phyloP scores from a whole-genome alignment of 768 basidiomycete species.

The Dioszegia aurantiaca region DNA sequence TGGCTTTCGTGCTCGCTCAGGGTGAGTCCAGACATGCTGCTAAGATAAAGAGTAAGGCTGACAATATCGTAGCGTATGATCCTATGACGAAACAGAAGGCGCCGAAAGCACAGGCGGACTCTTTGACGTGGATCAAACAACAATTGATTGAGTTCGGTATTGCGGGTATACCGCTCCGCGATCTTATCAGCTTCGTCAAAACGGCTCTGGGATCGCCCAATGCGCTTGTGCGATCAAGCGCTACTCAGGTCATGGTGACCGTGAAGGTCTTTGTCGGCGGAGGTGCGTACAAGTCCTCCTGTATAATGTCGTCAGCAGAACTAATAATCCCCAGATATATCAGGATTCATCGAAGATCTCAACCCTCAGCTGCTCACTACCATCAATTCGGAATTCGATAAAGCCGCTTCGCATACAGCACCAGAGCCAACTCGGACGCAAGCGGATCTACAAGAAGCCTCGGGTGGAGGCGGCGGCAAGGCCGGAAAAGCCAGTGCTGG shows the following conservation, averaged over 20 bases:
- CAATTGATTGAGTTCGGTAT: conserved; percentile 88
- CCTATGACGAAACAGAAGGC: conserved; percentile 93
- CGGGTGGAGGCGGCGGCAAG: conserved; percentile 55
- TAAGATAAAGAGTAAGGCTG: not conserved
- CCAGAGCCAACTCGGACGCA: conserved; percentile 77
- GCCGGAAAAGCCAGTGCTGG: conserved; percentile 55
- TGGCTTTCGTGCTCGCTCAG: conserved; percentile 90
- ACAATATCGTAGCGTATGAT: conserved; percentile 68
- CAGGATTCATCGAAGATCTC: conserved; percentile 85
- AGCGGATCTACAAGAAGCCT: conserved; percentile 63
- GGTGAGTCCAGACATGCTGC: conserved; percentile 58
- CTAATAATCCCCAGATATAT: conserved; percentile 66
- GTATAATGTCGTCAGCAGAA: conserved; percentile 5
- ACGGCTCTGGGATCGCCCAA: conserved; percentile 84
- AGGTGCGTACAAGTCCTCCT: conserved; percentile 56
- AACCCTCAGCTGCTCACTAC: conserved; percentile 90
- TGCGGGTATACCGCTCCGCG: conserved; percentile 73
- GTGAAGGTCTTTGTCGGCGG: conserved; percentile 87
- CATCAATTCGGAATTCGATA: conserved; percentile 87
- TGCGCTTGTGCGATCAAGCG: conserved; percentile 85
- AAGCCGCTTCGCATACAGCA: conserved; percentile 70
- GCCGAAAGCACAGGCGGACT: conserved; percentile 91
- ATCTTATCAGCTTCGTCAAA: conserved; percentile 88
- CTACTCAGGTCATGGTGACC: conserved; percentile 87
- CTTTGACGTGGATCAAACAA: conserved; percentile 80